A percentile compares a stretch with the other conserved stretches of the same genome.
Conservation (phyloP, 2,329 filamentous ascomycete genomes). For the Fusarium hainanense region DNA sequence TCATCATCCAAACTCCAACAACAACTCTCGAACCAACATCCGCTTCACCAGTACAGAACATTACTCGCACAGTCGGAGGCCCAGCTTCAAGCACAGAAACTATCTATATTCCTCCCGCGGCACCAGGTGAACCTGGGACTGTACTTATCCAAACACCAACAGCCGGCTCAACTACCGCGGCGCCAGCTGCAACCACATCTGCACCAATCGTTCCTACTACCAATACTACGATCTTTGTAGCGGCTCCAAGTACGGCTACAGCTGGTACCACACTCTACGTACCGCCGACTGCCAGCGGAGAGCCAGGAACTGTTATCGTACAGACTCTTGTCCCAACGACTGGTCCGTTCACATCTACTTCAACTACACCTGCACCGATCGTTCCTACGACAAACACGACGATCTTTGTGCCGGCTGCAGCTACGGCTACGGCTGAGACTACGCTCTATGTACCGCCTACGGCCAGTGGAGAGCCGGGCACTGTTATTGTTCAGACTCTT, state of each 20-base stretch:
- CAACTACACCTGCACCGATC: background rate
- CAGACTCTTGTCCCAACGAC: background rate
- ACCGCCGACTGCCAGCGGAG: slow-evolving; percentile 5
- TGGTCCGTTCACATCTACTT: background rate
- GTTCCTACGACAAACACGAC: slow-evolving; percentile 8
- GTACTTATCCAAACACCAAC: slow-evolving; percentile 24
- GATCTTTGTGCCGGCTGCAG: slow-evolving; percentile 2
- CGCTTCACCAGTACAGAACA: background rate
- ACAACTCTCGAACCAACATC: background rate
- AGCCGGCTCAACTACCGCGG: accelerated
- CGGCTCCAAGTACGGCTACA: background rate
- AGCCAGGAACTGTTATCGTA: slow-evolving; percentile 25
- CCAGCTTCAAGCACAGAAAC: background rate
- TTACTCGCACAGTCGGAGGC: slow-evolving; percentile 1
- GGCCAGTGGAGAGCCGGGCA: slow-evolving; percentile 12
- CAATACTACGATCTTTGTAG: slow-evolving; percentile 12
- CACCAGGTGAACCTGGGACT: slow-evolving; percentile 1
- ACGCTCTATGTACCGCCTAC: slow-evolving; percentile 19
- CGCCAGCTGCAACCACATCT: background rate
- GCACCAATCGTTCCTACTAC: background rate
- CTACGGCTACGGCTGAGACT: slow-evolving; percentile 4
- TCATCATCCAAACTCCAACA: slow-evolving; percentile 18
- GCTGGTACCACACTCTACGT: slow-evolving; percentile 10
- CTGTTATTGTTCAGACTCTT: slow-evolving; percentile 20
- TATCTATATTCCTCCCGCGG: background rate